A percentile compares a stretch with the other conserved stretches of the same genome.
Evolutionary conservation across 108 stramenopile genomes (phyloP).

Genomic region (Cylindrotheca fusiformis): DNA sequence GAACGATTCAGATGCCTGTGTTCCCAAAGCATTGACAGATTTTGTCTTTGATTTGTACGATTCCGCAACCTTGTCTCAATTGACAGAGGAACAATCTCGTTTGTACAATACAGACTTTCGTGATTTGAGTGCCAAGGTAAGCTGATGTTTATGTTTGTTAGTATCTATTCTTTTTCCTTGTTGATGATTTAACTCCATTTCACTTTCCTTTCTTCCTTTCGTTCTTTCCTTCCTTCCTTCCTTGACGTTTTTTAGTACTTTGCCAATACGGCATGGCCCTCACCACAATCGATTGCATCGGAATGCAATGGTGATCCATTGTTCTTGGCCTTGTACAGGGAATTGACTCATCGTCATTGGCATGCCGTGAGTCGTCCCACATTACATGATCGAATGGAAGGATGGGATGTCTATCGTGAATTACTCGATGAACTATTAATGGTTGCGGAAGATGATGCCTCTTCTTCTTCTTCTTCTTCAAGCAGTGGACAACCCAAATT

Average conservation of each 20-base stretch:
- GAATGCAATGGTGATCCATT: slow-evolving; percentile 87
- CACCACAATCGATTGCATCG: slow-evolving; percentile 64
- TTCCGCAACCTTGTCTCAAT: slow-evolving; percentile 66
- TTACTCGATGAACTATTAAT: slow-evolving; percentile 81
- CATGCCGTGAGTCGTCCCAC: slow-evolving; percentile 75
- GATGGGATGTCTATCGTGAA: slow-evolving; percentile 84
- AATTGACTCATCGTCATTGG: slow-evolving; percentile 83
- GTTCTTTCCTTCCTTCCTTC: slow-evolving; percentile 7
- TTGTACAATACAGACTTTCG: slow-evolving; percentile 62
- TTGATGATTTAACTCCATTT: neutral
- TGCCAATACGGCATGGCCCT: slow-evolving; percentile 79
- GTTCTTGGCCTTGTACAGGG: slow-evolving; percentile 84
- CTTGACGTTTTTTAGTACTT: slow-evolving; percentile 61
- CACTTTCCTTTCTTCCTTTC: neutral
- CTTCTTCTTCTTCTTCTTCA: slow-evolving; percentile 12
- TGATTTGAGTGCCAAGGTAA: slow-evolving; percentile 66
- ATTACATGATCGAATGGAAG: slow-evolving; percentile 83
- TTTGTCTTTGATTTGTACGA: slow-evolving; percentile 94
- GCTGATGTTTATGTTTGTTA: no score
- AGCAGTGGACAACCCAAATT: slow-evolving; percentile 36
- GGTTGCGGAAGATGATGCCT: slow-evolving; percentile 51
- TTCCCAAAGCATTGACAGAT: slow-evolving; percentile 81
- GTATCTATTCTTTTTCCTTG: no score
- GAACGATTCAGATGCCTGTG: slow-evolving; percentile 36
- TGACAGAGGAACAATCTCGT: slow-evolving; percentile 66